Evolutionary conservation across 768 basidiomycete species (phyloP), one percentile per base, ranked within the genome.

Genomic region (Kwoniella sp.): DNA sequence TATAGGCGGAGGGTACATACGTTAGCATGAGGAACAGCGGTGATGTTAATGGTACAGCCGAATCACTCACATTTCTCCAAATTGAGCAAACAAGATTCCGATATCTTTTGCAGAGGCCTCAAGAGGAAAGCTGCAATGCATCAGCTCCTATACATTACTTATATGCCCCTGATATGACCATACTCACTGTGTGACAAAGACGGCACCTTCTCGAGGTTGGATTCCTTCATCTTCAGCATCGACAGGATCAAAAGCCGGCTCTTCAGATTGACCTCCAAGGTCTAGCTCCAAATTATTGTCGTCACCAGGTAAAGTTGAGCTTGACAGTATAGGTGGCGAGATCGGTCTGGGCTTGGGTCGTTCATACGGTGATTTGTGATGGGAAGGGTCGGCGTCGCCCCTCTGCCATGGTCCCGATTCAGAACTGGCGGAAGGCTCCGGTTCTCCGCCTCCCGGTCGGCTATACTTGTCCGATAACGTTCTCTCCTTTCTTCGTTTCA

Each of bases 1-100:
- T 79, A 63, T 1, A 33, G 15, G 25, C 17, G 51, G 22, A 21
- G 36, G 9, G 21, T 33, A 26, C 19, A 56, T 29, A 21, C 10
- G 36, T 65, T 29, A 68, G 59, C 58, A n/a, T 37, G 52, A 15
- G 27, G 33, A 37, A 33, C 29, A 19, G n/a, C 29, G 15, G 26
- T 8, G 6, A 36, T 9, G 15, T 47, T 29, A 8, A n/a, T 47
- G 3, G 12, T 6, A 46, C 30, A 21, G 40, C 10, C 22, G 29
- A n/a, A 25, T 25, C 8, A 68, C 76, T 73, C 54, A 77, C 78
- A 79, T 72, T 37, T 71, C 54, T 7, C 78, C 78, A 50, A 71
- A 79, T 46, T 79, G 76, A 6, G 74, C 72, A 37, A 79, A 79
- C 4, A 79, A 63, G 7, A 79, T 73, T 21, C 75, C 78, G 15